Base-by-base conservation (phyloP, 805 yeast genomes). In the Sungouiozyma ichnusensis region DNA sequence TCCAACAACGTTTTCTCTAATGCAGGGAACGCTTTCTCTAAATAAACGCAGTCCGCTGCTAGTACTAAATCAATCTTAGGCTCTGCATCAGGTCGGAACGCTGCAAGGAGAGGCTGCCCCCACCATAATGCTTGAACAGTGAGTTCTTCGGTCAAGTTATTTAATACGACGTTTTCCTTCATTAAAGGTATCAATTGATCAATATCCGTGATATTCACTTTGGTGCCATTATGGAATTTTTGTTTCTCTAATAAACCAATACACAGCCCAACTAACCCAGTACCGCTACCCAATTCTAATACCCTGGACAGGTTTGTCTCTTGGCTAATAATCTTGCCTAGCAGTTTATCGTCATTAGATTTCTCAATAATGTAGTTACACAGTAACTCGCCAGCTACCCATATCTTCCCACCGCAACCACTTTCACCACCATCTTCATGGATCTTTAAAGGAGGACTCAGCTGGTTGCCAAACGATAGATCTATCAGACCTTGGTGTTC, bases 321-420 rank as follows among this genome's bases (percentile, higher is more conserved):
- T 9, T 31, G 46, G 9, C 47, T 48, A n/a, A n/a, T n/a, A n/a
- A n/a, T n/a, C n/a, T n/a, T n/a, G n/a, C n/a, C n/a, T n/a, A n/a
- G n/a, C n/a, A n/a, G n/a, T 4, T 40, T 19, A 1, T 48, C 32
- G 4, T 48, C 48, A 16, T 45, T 45, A 17, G 5, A 18, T 33
- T 57, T 53, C 35, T 61, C 64, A 2, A 66, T 40, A 7, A 73
- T 46, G 44, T 73, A 76, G 33, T 70, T 60, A 13, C 77, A 66
- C 16, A 76, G 58, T 37, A 74, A 58, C 42, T 74, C 76, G 15
- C 81, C 81, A 8, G 81, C 79, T 2, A 76, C 66, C 81, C 81
- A 76, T 3, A 76, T 63, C 44, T 73, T 71, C 3, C 81, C 81
- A n/a, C 81, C 81, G 54, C 81, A 76, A 2, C 81, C 81, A 4